These are phyloP conservation scores for Zarea fungicola DNA, from an alignment of 2,329 filamentous ascomycete genomes.

Conservation along the genomic window DNA sequence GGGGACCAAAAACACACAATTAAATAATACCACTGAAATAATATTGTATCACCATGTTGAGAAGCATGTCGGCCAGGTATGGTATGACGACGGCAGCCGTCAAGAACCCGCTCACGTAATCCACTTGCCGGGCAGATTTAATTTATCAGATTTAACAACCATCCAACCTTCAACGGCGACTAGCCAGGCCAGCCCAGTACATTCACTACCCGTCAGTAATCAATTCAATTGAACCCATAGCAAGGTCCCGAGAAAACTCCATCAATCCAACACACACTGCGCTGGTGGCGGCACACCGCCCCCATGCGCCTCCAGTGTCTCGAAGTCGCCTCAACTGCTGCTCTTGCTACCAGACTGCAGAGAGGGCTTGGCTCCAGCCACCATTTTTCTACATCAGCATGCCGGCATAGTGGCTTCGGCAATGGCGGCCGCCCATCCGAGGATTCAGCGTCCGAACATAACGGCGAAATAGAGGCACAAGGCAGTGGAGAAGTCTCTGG, in stretches of 20 bases:
- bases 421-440: slow-evolving; percentile 10
- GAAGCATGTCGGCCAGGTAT: neutral
- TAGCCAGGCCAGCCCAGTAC: neutral
- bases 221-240: neutral
- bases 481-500: slow-evolving; percentile 9
- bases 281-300: slow-evolving; percentile 5
- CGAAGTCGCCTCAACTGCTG: neutral
- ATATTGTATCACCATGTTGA: neutral
- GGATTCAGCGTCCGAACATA: slow-evolving; percentile 9
- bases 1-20: too few species aligned
- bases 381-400: slow-evolving; percentile 7
- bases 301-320: slow-evolving; percentile 9
- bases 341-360: slow-evolving; percentile 7
- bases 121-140: slow-evolving; percentile 5
- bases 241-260: too few species aligned
- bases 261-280: neutral
- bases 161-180: slow-evolving; percentile 14
- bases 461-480: slow-evolving; percentile 6
- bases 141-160: slow-evolving; percentile 16
- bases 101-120: slow-evolving; percentile 8
- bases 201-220: neutral
- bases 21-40: neutral
- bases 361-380: slow-evolving; percentile 1
- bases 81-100: neutral
- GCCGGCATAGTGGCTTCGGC: slow-evolving; percentile 2